Evolutionary conservation across 2,329 filamentous ascomycete genomes (phyloP).

Genomic region (Dothideomycetes sp.): DNA sequence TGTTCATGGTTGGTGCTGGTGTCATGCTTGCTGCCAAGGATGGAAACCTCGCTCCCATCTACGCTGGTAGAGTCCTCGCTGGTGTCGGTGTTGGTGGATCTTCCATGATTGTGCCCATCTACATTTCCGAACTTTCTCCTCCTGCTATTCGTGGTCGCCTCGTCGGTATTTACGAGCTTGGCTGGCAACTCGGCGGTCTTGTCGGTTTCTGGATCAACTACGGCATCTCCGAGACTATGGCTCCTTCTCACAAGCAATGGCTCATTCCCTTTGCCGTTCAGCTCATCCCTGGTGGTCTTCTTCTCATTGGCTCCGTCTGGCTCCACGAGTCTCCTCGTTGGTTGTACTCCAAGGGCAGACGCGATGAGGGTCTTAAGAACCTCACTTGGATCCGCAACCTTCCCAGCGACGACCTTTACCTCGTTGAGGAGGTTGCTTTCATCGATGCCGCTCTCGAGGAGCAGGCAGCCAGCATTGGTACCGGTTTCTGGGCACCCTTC

Average conservation of each 20-base stretch:
- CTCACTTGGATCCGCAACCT: conserved; percentile 55
- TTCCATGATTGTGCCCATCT: conserved; percentile 48
- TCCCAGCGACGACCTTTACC: conserved; percentile 48
- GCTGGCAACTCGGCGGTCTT: conserved; percentile 42
- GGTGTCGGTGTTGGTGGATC: conserved; percentile 46
- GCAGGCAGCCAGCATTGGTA: conserved; percentile 51
- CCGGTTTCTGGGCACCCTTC: conserved; percentile 68
- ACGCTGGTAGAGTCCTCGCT: conserved; percentile 45
- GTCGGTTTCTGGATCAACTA: conserved; percentile 43
- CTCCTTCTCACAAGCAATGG: conserved; percentile 33
- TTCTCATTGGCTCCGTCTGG: conserved; percentile 35
- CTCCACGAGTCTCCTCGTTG: conserved; percentile 34
- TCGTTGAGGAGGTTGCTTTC: conserved; percentile 60
- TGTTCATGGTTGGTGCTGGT: conserved; percentile 62
- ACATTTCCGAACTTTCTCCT: conserved; percentile 47
- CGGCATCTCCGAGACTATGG: conserved; percentile 32
- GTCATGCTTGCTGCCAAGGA: conserved; percentile 57
- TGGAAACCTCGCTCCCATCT: conserved; percentile 51
- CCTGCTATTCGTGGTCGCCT: conserved; percentile 48
- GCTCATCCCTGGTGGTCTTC: conserved; percentile 53
- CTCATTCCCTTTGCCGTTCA: conserved; percentile 49
- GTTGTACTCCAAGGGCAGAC: conserved; percentile 30
- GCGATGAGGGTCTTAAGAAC: conserved; percentile 30
- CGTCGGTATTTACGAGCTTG: conserved; percentile 47
- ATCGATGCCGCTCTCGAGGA: conserved; percentile 61